A percentile compares a stretch with the other conserved stretches of the same genome.
phyloP scores from a whole-genome alignment of 2,329 filamentous ascomycete genomes.

The Aspergillus vadensis region DNA sequence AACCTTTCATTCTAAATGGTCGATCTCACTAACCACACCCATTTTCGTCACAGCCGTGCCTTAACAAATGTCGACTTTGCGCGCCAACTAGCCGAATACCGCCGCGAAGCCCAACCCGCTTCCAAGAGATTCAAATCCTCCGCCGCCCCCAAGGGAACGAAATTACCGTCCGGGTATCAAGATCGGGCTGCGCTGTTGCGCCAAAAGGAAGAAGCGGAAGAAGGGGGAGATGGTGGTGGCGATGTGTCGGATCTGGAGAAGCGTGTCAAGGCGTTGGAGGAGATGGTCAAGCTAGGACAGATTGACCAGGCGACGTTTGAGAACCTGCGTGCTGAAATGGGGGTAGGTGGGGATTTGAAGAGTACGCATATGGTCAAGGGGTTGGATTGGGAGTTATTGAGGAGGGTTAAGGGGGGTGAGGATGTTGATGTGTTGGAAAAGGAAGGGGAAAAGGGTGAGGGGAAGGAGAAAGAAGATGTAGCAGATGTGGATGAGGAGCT shows the following conservation, averaged over 20 bases:
- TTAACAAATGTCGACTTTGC: constrained; percentile 72
- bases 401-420: constrained; percentile 48
- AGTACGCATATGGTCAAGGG: constrained; percentile 91
- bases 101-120: constrained; percentile 57
- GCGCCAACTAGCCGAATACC: constrained; percentile 77
- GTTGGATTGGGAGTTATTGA: constrained; percentile 75
- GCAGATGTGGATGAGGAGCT: constrained; percentile 66
- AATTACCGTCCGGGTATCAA: constrained; percentile 75
- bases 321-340: constrained; percentile 71
- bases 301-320: constrained; percentile 81
- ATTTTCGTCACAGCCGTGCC: constrained; percentile 57
- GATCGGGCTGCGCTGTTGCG: constrained; percentile 73
- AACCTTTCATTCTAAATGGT: constrained; percentile 4
- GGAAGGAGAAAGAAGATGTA: constrained; percentile 34
- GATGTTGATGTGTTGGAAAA: constrained; percentile 51
- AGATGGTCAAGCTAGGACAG: constrained; percentile 78
- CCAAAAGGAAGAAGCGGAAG: constrained; percentile 54
- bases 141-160: constrained; percentile 78
- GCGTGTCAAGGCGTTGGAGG: constrained; percentile 76
- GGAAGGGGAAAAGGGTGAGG: constrained; percentile 25
- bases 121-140: constrained; percentile 74
- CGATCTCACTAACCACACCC: constrained; percentile 9
- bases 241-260: constrained; percentile 52
- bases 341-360: constrained; percentile 72
- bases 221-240: constrained; percentile 32